Base-by-base conservation (phyloP, 345 rosid species). In the Nasturtium officinale region DNA sequence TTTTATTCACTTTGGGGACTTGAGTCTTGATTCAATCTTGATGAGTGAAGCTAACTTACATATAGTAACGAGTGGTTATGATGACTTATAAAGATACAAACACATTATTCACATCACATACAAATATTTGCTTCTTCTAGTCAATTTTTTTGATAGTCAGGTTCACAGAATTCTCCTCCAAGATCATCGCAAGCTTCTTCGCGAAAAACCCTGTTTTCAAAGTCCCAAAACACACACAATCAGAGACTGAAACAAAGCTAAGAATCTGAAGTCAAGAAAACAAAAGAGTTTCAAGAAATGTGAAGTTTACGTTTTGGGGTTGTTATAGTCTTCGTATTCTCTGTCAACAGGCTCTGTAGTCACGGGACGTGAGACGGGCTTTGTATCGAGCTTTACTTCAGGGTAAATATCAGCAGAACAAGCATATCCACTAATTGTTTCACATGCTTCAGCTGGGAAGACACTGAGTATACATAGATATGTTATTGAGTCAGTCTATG, bases 181-280 rank as follows among this genome's bases (percentile, higher is more conserved):
- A 90, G 96, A 82, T 89, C 95, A 73, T 93, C 97, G 52, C 97
- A 93, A 3, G 97, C 95, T 81, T 93, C 98, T 52, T 64, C 94
- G 1, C 53, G 45, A 62, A 90, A 90, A 42, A 86, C 92, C 64
- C 97, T 89, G 91, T 69, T 73, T 48, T 17, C 33, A 60, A 32
- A 43, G 46, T 60, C 26, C 55, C 25, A 45, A 54, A 47, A 35
- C 28, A 65, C 72, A 64, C 61, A 65, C 15, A 76, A 56, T 71
- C 63, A 71, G 28, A 47, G 35, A 7, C 8, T 2, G 29, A 8
- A 60, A 61, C 29, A 12, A 55, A 38, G 7, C 10, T 43, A 16
- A 60, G 26, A 67, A 58, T 17, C 42, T 8, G 9, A 75, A 20
- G 9, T 61, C 12, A 67, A 20, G 43, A 11, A 38, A 38, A 35